A percentile compares a stretch with the other conserved stretches of the same genome.
Evolutionary conservation across 2,329 filamentous ascomycete species (phyloP).

Genomic region (Neoarthrinium moseri): DNA sequence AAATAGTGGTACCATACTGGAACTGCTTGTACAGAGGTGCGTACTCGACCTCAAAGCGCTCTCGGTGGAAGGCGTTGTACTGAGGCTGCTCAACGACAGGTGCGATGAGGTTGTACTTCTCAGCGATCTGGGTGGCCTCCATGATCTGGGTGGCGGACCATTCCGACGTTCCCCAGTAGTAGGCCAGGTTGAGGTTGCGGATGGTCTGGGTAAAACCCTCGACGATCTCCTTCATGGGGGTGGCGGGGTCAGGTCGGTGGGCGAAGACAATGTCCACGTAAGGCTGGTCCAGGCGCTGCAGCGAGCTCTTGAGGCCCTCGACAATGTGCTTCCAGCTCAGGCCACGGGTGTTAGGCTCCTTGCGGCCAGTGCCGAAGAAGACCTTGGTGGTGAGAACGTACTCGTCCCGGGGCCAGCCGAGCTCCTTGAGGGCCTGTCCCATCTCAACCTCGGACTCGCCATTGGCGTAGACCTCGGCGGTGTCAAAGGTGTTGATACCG

Average conservation of each 20-base stretch:
- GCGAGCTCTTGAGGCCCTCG: constrained; percentile 56
- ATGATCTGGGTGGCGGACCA: constrained; percentile 59
- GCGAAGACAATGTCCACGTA: constrained; percentile 67
- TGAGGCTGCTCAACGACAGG: constrained; percentile 47
- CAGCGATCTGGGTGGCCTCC: constrained; percentile 53
- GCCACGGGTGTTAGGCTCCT: constrained; percentile 55
- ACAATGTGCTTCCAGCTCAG: constrained; percentile 51
- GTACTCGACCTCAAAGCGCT: constrained; percentile 62
- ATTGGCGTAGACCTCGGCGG: constrained; percentile 47
- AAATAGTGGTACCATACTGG: constrained; percentile 51
- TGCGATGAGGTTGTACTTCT: constrained; percentile 59
- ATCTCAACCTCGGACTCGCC: constrained; percentile 50
- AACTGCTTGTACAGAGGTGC: constrained; percentile 55
- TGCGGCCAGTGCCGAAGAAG: constrained; percentile 50
- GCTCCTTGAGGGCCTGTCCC: constrained; percentile 39
- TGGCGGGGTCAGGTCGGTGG: constrained; percentile 56
- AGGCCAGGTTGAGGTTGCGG: constrained; percentile 48
- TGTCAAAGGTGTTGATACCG: constrained; percentile 56
- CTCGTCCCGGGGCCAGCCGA: constrained; percentile 47
- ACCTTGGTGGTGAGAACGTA: constrained; percentile 53
- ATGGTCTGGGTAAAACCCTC: constrained; percentile 47
- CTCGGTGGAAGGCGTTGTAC: constrained; percentile 61
- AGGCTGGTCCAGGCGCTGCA: constrained; percentile 59
- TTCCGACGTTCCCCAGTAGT: constrained; percentile 62
- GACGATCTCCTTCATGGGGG: constrained; percentile 63